These are phyloP conservation scores for Punica granatum DNA, from an alignment of 345 rosid genomes.

Conservation along the genomic window DNA sequence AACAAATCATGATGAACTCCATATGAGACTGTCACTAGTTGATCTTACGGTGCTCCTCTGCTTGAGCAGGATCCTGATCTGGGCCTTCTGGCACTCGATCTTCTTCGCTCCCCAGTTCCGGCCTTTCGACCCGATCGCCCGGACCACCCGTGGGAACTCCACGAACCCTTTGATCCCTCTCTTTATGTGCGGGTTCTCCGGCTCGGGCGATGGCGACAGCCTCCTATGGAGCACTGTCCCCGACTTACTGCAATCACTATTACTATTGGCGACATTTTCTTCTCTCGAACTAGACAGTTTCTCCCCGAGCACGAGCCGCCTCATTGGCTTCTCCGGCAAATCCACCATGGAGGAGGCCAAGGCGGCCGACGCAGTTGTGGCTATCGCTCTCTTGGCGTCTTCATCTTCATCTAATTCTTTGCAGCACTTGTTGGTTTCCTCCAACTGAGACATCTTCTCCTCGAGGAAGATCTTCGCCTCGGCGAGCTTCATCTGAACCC, in stretches of 20 bases:
- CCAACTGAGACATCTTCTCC: conserved; percentile 54
- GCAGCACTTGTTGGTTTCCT: conserved; percentile 12
- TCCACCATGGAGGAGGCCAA: neutral
- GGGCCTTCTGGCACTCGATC: conserved; percentile 76
- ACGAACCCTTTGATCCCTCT: conserved; percentile 86
- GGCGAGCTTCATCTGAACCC: conserved; percentile 84
- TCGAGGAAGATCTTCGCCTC: conserved; percentile 71
- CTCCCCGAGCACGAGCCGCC: neutral
- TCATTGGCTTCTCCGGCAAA: neutral
- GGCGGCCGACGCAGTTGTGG: neutral
- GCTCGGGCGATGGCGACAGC: conserved; percentile 32
- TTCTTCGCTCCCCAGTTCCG: conserved; percentile 72
- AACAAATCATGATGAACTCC: neutral
- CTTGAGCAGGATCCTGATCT: conserved; percentile 62
- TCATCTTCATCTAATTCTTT: neutral
- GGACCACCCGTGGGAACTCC: conserved; percentile 67
- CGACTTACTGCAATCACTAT: neutral
- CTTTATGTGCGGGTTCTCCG: conserved; percentile 81
- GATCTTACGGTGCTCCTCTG: conserved; percentile 33
- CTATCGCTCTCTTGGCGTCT: neutral
- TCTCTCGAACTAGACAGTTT: neutral
- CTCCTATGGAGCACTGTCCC: conserved; percentile 21
- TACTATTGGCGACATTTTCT: neutral
- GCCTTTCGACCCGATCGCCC: conserved; percentile 58
- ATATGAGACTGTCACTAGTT: neutral